Evolutionary conservation across 192 early-diverging fungal genomes (phyloP).

Genomic region (Podila epigama): DNA sequence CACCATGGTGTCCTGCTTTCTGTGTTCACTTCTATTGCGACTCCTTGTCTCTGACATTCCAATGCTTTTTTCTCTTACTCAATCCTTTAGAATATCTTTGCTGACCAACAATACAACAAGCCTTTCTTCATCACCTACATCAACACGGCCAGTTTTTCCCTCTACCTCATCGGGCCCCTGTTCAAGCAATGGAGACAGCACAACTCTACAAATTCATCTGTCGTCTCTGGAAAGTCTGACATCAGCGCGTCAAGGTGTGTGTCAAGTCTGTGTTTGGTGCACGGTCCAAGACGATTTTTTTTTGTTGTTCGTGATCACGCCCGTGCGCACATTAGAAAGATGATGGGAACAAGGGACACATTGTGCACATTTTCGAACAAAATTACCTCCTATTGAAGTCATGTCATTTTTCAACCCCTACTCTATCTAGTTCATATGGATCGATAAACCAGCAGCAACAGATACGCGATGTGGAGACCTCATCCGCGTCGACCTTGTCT

Average conservation of each 20-base stretch:
- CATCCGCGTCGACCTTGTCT: conserved; percentile 1
- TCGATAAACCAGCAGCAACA: no score
- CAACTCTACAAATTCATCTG: neutral
- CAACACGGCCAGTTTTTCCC: conserved; percentile 77
- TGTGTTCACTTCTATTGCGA: neutral
- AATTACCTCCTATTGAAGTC: no score
- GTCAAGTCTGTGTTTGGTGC: neutral
- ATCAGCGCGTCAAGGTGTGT: neutral
- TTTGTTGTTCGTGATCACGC: neutral
- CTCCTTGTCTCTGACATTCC: neutral
- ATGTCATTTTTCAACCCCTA: neutral
- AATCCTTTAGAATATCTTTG: conserved; percentile 66
- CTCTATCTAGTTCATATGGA: neutral
- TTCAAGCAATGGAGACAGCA: conserved; percentile 18
- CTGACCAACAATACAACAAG: conserved; percentile 70
- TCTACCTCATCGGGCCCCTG: conserved; percentile 66
- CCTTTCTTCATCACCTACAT: conserved; percentile 83
- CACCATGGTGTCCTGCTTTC: neutral
- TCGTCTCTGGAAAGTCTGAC: neutral
- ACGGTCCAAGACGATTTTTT: neutral
- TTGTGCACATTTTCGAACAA: neutral
- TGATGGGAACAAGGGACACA: neutral
- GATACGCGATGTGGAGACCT: neutral
- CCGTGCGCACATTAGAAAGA: neutral
- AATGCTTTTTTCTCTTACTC: neutral